phyloP scores from a whole-genome alignment of 805 yeast genomes.

The Zygosaccharomyces gambellarensis region DNA sequence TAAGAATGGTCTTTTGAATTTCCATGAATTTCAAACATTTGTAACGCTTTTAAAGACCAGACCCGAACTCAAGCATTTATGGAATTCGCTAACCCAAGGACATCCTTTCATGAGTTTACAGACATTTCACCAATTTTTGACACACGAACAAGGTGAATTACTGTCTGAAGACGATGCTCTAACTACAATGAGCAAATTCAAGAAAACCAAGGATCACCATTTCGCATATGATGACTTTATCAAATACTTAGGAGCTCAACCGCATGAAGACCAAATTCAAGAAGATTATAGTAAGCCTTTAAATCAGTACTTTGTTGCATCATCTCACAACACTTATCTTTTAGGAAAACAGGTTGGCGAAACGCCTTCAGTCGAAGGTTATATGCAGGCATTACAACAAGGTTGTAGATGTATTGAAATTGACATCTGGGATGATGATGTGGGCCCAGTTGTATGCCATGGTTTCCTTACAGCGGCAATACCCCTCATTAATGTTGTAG shows the following conservation, averaged over 20 bases:
- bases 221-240: conserved; percentile 23
- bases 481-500: conserved; percentile 61
- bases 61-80: conserved; percentile 53
- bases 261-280: conserved; percentile 18
- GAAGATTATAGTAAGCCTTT: conserved; percentile 57
- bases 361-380: conserved; percentile 83
- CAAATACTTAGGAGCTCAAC: conserved; percentile 32
- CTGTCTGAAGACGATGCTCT: conserved; percentile 27
- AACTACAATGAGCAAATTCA: conserved; percentile 39
- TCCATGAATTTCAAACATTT: conserved; percentile 69
- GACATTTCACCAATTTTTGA: conserved; percentile 43
- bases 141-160: conserved; percentile 45
- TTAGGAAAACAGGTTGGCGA: conserved; percentile 86
- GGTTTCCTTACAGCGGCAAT: conserved; percentile 83
- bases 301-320: conserved; percentile 82
- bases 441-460: conserved; percentile 84
- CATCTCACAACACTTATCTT: conserved; percentile 92
- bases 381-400: conserved; percentile 76
- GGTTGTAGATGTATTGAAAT: conserved; percentile 95
- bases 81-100: conserved; percentile 35
- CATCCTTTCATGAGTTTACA: conserved; percentile 22
- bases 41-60: conserved; percentile 64
- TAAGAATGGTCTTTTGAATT: conserved; percentile 50
- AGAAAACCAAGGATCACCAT: conserved; percentile 13
- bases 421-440: conserved; percentile 87